A percentile compares a stretch with the other conserved stretches of the same genome.
Evolutionary conservation across 345 rosid species (phyloP).

Genomic region (Eucalyptus pauciflora): DNA sequence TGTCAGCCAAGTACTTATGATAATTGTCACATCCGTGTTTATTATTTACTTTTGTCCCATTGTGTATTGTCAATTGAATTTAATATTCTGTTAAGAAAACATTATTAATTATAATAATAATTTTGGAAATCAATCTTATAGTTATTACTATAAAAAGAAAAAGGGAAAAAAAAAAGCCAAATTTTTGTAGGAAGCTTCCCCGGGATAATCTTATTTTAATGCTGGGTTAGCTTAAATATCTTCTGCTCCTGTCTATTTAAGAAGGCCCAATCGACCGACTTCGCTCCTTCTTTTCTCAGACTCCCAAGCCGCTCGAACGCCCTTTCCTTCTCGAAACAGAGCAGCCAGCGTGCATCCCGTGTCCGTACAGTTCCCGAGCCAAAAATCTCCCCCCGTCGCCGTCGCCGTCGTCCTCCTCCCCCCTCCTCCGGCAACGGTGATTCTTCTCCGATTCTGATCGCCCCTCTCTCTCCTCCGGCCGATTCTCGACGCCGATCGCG

Average conservation of each 20-base stretch:
- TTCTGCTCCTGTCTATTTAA: background rate
- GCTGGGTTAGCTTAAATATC: background rate
- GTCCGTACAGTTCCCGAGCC: background rate
- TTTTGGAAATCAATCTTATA: background rate
- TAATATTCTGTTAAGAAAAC: too few species aligned
- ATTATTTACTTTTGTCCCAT: too few species aligned
- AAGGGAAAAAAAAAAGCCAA: rapidly evolving
- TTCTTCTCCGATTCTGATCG: background rate
- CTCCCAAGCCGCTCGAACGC: background rate
- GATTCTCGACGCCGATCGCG: background rate
- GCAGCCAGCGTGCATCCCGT: background rate
- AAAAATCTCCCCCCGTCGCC: background rate
- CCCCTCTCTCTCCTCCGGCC: background rate
- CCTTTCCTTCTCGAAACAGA: background rate
- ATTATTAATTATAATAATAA: background rate
- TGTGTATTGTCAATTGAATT: too few species aligned
- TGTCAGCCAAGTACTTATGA: rapidly evolving
- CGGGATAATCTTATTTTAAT: background rate
- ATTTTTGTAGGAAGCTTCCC: background rate
- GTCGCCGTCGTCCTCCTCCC: background rate
- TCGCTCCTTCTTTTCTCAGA: background rate
- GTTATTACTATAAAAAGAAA: background rate
- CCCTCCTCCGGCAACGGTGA: background rate
- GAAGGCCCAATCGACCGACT: background rate
- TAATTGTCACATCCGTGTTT: too few species aligned